Conservation (phyloP, 2,329 filamentous ascomycete species). For the Venturia carpophila region DNA sequence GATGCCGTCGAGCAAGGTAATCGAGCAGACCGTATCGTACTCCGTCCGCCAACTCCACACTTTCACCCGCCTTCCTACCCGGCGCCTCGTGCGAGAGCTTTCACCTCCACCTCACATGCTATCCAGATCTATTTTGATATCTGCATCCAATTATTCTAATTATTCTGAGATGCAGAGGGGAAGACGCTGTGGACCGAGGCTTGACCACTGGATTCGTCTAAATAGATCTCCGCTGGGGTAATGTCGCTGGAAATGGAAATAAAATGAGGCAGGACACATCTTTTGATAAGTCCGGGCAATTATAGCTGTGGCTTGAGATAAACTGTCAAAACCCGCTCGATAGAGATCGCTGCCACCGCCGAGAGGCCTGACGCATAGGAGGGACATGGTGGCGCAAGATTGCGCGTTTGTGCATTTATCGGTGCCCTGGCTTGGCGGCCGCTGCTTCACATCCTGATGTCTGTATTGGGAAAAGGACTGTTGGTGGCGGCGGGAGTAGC, state of each 20-base stretch:
- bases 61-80: background rate
- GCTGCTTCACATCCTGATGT: background rate
- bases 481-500: background rate
- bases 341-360: background rate
- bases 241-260: constrained; percentile 9
- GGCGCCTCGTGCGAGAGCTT: background rate
- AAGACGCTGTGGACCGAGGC: background rate
- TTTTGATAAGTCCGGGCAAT: background rate
- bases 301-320: constrained; percentile 2
- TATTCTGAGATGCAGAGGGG: constrained; percentile 6
- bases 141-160: constrained; percentile 10
- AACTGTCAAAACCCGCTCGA: background rate
- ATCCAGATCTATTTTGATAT: background rate
- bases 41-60: background rate
- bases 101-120: background rate
- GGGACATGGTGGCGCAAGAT: background rate
- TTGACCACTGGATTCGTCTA: background rate
- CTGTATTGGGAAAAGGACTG: constrained; percentile 5
- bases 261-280: background rate
- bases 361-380: background rate
- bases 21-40: background rate
- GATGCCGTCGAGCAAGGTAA: background rate
- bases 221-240: background rate
- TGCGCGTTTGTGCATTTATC: background rate
- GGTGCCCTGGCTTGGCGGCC: constrained; percentile 7